These are phyloP conservation scores for Mycena galericulata DNA, from an alignment of 768 basidiomycete species.

Conservation along the genomic window DNA sequence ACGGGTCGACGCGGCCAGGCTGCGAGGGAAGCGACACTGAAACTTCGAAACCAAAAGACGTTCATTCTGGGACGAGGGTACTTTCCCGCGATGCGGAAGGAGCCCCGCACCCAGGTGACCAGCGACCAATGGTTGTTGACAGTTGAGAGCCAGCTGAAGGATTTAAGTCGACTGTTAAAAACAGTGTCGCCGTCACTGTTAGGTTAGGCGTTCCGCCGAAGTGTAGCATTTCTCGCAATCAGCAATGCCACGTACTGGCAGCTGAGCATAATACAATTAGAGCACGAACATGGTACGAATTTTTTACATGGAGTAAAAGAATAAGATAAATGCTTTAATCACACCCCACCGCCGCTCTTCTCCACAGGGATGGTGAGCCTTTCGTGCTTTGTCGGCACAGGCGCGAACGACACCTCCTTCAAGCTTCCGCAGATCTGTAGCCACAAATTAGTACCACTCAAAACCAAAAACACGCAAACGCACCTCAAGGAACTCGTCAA, in stretches of 20 bases:
- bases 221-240: too few species aligned
- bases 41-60: background rate
- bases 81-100: too few species aligned
- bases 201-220: too few species aligned
- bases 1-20: conserved; percentile 14
- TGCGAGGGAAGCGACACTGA: conserved; percentile 8
- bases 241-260: too few species aligned
- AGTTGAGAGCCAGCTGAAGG: too few species aligned
- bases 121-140: too few species aligned
- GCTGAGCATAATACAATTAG: too few species aligned
- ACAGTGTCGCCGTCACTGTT: too few species aligned
- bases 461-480: conserved; percentile 39
- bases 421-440: conserved; percentile 77
- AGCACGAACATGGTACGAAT: too few species aligned
- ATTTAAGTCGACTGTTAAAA: too few species aligned
- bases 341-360: conserved; percentile 68
- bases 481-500: conserved; percentile 93
- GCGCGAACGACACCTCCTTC: conserved; percentile 71
- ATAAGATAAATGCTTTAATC: conserved; percentile 26
- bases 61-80: too few species aligned
- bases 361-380: conserved; percentile 63
- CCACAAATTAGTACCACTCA: background rate
- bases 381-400: conserved; percentile 43
- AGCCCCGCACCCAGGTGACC: too few species aligned
- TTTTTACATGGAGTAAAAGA: background rate